Base-by-base conservation (phyloP, 371 early-diverging fungal species). In the Mucor mucedo region DNA sequence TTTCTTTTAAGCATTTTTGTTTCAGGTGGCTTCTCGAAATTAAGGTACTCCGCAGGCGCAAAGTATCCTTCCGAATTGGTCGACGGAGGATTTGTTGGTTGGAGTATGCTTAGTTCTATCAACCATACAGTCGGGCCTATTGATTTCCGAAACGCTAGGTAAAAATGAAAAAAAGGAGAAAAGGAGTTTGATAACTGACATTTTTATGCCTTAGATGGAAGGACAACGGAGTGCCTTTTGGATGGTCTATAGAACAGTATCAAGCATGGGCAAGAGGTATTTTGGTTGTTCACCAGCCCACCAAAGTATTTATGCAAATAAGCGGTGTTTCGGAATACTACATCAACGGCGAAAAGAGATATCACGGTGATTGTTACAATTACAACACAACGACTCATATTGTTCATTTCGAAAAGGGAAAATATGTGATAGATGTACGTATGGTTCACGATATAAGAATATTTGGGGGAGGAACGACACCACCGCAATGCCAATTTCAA, bases 51-150 rank as follows among this genome's bases (percentile, higher is more conserved):
- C 2, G 41, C 21, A 21, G 21, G 21, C 58, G 83, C 76, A 29
- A 57, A 66, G 11, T 91, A 77, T 63, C 84, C 89, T 2, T 90
- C 90, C 6, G 91, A 91, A 55, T 63, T 91, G 0, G 89, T 80
- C 2, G 73, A 76, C 38, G 80, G 78, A 16, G 90, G 89, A 0
- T 75, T 63, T 35, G 86, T 88, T 14, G 42, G 69, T 1, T 21
- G 21, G 21, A 21, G 21, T 21, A 21, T 21, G 21, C 21, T 21
- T 21, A 21, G 21, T 21, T 21, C 21, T 21, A 21, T 21, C 21
- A 21, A 21, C 21, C 21, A 21, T 21, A 21, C 21, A 21, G 21
- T 21, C 16, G 84, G 87, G 4, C 88, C 87, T 3, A 64, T 77
- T 9, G 30, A 54, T 16, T 83, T 80, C 60, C 54, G 63, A 6